A percentile compares a stretch with the other conserved stretches of the same genome.
Evolutionary conservation across 768 basidiomycete species (phyloP).

Genomic region (Lactarius sp.): DNA sequence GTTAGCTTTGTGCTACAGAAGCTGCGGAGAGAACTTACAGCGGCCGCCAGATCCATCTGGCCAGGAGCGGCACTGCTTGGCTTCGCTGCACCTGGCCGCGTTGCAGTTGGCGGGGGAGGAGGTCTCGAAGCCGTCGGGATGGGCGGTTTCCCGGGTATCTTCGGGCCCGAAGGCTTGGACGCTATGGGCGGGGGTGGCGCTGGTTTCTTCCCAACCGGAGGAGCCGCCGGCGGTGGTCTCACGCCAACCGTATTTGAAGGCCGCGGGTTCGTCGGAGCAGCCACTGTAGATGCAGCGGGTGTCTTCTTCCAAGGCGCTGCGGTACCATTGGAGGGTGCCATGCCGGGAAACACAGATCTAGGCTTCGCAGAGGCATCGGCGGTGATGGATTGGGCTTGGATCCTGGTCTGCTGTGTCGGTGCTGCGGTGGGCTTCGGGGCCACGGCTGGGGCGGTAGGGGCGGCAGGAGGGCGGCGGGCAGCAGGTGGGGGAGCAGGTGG

Average conservation of each 20-base stretch:
- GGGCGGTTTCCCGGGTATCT: slow-evolving; percentile 54
- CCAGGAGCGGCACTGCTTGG: slow-evolving; percentile 44
- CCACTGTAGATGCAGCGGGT: slow-evolving; percentile 33
- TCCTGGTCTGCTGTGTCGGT: slow-evolving; percentile 32
- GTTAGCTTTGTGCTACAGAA: slow-evolving; percentile 17
- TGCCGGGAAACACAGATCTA: slow-evolving; percentile 76
- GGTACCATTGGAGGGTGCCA: slow-evolving; percentile 62
- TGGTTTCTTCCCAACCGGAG: slow-evolving; percentile 54
- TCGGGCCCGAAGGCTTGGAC: slow-evolving; percentile 48
- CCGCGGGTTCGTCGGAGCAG: slow-evolving; percentile 44
- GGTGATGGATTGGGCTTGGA: slow-evolving; percentile 37
- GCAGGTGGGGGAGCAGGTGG: slow-evolving; percentile 40
- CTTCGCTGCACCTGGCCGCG: slow-evolving; percentile 36
- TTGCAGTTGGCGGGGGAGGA: slow-evolving; percentile 35
- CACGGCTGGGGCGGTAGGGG: slow-evolving; percentile 29
- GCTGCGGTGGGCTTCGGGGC: slow-evolving; percentile 16
- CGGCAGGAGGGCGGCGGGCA: slow-evolving; percentile 41
- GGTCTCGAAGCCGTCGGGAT: slow-evolving; percentile 55
- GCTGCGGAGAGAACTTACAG: slow-evolving; percentile 44
- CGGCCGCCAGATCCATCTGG: slow-evolving; percentile 81
- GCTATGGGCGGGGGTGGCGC: slow-evolving; percentile 49
- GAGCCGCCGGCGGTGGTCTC: slow-evolving; percentile 53
- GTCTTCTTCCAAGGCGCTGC: slow-evolving; percentile 71
- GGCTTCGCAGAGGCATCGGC: slow-evolving; percentile 71
- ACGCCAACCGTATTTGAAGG: slow-evolving; percentile 46